A percentile compares a stretch with the other conserved stretches of the same genome.
These are phyloP conservation scores for Xylariaceae sp. DNA, from an alignment of 2,329 filamentous ascomycete species.

Conservation along the genomic window DNA sequence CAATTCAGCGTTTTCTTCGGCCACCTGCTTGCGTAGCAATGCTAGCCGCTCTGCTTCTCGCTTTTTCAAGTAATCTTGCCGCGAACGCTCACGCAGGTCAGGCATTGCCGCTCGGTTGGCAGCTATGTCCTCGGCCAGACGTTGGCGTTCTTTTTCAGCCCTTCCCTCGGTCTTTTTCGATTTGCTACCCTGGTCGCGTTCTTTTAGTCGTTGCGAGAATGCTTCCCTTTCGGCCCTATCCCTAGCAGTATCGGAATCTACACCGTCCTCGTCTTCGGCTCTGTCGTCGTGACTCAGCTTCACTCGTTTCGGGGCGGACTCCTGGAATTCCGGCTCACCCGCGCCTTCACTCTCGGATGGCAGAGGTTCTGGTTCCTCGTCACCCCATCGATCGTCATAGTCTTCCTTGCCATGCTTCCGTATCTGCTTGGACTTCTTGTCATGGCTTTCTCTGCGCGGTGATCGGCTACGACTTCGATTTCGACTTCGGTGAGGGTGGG, in stretches of 20 bases:
- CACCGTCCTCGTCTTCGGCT: constrained; percentile 36
- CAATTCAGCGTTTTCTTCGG: constrained; percentile 78
- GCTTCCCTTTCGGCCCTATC: constrained; percentile 73
- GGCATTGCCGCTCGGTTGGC: constrained; percentile 67
- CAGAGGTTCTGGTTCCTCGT: constrained; percentile 57
- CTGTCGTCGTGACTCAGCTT: constrained; percentile 55
- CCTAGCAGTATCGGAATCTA: constrained; percentile 56
- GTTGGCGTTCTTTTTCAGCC: constrained; percentile 54
- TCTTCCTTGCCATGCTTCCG: constrained; percentile 43
- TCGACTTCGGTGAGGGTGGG: constrained; percentile 20
- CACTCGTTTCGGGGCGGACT: constrained; percentile 65
- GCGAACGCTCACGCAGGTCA: constrained; percentile 74
- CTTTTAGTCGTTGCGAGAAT: constrained; percentile 68
- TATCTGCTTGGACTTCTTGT: constrained; percentile 37
- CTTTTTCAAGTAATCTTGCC: constrained; percentile 92
- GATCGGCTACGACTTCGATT: constrained; percentile 30
- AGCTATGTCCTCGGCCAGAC: constrained; percentile 60
- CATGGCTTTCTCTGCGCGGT: constrained; percentile 26
- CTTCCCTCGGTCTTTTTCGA: constrained; percentile 61
- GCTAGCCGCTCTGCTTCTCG: constrained; percentile 80
- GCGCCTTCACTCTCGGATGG: constrained; percentile 45
- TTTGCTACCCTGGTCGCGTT: constrained; percentile 59
- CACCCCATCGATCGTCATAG: constrained; percentile 75
- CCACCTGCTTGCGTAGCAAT: constrained; percentile 82
- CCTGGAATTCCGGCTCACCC: constrained; percentile 56